Percentiles rank a stretch among this genome's conserved stretches.
These are phyloP conservation scores for Arabidopsis suecica DNA, from an alignment of 345 rosid species.

Conservation along the genomic window DNA sequence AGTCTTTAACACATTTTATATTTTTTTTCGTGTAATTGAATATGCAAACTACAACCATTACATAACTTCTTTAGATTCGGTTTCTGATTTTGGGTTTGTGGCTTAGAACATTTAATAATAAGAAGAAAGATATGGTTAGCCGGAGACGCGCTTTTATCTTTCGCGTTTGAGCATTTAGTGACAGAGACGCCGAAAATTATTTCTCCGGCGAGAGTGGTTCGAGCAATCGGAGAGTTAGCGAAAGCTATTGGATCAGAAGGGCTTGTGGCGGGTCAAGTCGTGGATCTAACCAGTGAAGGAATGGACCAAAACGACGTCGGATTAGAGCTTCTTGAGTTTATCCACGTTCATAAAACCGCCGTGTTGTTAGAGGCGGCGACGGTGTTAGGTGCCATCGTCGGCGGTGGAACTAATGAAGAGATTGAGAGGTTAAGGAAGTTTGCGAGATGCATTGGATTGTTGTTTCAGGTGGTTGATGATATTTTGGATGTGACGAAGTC, in stretches of 20 bases:
- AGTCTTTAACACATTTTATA: too few species aligned
- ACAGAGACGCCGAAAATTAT: conserved; percentile 2
- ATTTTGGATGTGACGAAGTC: conserved; percentile 79
- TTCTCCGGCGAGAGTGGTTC: conserved; percentile 48
- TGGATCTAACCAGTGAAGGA: conserved; percentile 60
- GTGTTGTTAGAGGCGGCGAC: conserved; percentile 71
- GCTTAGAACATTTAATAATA: too few species aligned
- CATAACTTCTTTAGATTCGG: too few species aligned
- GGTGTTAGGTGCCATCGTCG: conserved; percentile 77
- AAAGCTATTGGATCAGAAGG: conserved; percentile 57
- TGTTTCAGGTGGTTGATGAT: conserved; percentile 69
- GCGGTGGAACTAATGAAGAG: conserved; percentile 69
- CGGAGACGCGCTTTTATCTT: conserved; percentile 78
- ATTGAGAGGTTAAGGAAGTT: conserved; percentile 76
- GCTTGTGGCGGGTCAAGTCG: conserved; percentile 61
- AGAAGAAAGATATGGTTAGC: conserved; percentile 43
- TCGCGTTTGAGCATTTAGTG: conserved; percentile 74
- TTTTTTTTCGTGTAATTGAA: too few species aligned
- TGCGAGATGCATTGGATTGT: conserved; percentile 67
- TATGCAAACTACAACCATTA: too few species aligned
- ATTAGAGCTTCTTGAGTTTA: conserved; percentile 69
- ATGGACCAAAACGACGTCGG: conserved; percentile 49
- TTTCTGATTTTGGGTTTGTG: too few species aligned
- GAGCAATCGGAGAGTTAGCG: conserved; percentile 55
- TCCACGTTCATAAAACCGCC: conserved; percentile 82